phyloP scores from a whole-genome alignment of 2,329 filamentous ascomycete species.

The Hymenoscyphus fructigenus region DNA sequence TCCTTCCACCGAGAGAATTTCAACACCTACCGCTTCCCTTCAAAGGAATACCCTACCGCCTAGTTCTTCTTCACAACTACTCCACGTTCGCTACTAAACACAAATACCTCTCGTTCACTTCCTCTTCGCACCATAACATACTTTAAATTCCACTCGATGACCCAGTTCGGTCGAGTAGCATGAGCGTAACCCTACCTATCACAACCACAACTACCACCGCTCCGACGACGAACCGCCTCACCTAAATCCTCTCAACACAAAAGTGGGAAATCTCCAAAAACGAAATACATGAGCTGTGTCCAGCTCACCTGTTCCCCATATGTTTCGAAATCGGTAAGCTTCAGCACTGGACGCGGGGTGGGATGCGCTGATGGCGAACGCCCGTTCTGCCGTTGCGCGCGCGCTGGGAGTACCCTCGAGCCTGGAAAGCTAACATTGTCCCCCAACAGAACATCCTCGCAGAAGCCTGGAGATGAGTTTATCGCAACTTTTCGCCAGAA shows the following conservation, averaged over 20 bases:
- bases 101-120: background rate
- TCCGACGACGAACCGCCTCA: background rate
- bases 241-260: background rate
- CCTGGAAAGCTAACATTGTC: slow-evolving; percentile 18
- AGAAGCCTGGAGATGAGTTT: slow-evolving; percentile 84
- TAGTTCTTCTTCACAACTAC: background rate
- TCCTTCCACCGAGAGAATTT: background rate
- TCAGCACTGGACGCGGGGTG: background rate
- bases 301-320: slow-evolving; percentile 28
- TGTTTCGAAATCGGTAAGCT: slow-evolving; percentile 41
- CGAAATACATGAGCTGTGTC: slow-evolving; percentile 21
- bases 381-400: background rate
- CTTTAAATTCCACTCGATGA: too few species aligned
- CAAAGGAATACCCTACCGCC: background rate
- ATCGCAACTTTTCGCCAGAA: slow-evolving; percentile 80
- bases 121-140: background rate
- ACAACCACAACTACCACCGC: background rate
- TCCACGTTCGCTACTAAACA: background rate
- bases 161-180: background rate
- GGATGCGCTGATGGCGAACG: background rate
- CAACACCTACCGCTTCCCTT: background rate
- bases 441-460: slow-evolving; percentile 59
- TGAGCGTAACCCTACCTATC: slow-evolving; percentile 1
- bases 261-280: background rate
- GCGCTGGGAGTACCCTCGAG: slow-evolving; percentile 2